Evolutionary conservation across 2,329 filamentous ascomycete genomes (phyloP).

Genomic region (Chrysoporthe deuterocubensis): DNA sequence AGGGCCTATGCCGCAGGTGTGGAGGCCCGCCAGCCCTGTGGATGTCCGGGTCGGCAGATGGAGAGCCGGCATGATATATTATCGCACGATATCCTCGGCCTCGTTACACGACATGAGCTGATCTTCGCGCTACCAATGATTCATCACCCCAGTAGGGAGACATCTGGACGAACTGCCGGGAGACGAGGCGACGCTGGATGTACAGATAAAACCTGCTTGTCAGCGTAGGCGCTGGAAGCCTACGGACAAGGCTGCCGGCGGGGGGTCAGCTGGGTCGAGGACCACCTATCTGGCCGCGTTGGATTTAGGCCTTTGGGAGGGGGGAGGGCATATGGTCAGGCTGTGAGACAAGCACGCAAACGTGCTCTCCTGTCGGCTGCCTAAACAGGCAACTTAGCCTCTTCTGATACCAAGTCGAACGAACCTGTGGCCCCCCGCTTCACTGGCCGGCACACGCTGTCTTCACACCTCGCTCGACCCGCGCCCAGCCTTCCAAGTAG

Average conservation of each 20-base stretch:
- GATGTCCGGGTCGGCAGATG: not conserved
- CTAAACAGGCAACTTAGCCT: slow-evolving; percentile 5
- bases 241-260: slow-evolving; percentile 1
- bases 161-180: not conserved
- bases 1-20: not conserved
- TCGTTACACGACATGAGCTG: slow-evolving; percentile 18
- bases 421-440: no score
- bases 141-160: not conserved
- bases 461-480: no score
- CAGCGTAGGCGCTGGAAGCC: slow-evolving; percentile 7
- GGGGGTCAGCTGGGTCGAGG: not conserved
- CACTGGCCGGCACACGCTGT: no score
- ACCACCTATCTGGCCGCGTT: no score
- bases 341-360: not conserved
- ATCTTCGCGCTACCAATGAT: not conserved
- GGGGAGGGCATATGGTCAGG: not conserved
- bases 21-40: not conserved
- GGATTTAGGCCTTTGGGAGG: not conserved
- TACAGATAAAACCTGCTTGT: not conserved
- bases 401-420: not conserved
- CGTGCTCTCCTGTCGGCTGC: slow-evolving; percentile 1
- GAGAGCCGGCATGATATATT: not conserved
- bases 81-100: not conserved
- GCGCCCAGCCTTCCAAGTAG: no score
- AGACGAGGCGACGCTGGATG: no score